These are phyloP conservation scores for Chrysochromulina tobinii DNA, from an alignment of 78 protist species.

Conservation along the genomic window DNA sequence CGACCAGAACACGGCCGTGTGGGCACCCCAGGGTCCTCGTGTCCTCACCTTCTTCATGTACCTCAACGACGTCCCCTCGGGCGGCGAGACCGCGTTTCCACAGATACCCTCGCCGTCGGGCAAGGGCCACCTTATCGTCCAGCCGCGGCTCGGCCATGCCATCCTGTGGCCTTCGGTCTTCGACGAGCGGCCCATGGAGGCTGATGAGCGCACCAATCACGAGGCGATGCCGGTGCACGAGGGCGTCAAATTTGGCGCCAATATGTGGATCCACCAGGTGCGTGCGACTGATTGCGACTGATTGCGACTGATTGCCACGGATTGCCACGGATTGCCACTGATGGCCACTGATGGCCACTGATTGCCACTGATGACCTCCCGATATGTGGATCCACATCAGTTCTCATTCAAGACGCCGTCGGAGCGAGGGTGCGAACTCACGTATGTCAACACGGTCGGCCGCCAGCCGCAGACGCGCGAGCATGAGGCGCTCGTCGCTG, in stretches of 20 bases:
- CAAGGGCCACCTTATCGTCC: background rate
- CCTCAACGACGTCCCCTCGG: background rate
- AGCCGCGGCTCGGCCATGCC: background rate
- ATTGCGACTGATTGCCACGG: no score
- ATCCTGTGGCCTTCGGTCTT: background rate
- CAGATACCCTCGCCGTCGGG: background rate
- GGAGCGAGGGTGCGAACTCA: background rate
- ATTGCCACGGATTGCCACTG: no score
- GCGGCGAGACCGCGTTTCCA: background rate
- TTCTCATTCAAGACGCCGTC: background rate
- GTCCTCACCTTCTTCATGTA: background rate
- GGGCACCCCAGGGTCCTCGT: background rate
- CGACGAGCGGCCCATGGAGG: background rate
- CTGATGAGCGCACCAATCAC: background rate
- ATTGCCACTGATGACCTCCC: no score
- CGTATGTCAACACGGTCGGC: background rate
- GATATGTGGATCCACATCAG: no score
- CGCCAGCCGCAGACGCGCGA: background rate
- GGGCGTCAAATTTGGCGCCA: background rate
- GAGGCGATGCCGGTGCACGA: background rate
- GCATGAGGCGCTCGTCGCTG: background rate
- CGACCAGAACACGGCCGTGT: background rate
- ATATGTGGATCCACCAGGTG: background rate
- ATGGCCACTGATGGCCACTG: no score
- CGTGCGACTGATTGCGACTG: no score